Evolutionary conservation across 140 eudicot genomes (phyloP).

Genomic region (Oenanthe javanica): DNA sequence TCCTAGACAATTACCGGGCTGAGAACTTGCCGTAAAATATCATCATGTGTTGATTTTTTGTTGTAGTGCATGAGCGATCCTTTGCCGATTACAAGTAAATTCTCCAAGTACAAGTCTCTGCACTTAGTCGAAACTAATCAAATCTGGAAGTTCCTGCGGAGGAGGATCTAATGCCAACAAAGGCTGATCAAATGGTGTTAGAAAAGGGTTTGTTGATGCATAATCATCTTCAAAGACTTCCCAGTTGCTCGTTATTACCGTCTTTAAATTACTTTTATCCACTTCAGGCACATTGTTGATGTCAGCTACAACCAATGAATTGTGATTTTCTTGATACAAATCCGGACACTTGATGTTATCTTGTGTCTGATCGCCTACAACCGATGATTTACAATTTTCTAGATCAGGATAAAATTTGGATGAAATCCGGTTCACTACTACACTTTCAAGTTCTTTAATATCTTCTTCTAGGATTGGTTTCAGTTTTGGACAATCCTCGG

Average conservation of each 20-base stretch:
- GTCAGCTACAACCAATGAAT: slow-evolving; percentile 4
- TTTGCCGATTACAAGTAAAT: not conserved
- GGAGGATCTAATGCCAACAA: slow-evolving; percentile 3
- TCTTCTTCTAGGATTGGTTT: slow-evolving; percentile 41
- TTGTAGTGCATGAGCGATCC: not conserved
- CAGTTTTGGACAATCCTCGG: slow-evolving; percentile 38
- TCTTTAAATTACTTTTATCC: slow-evolving; percentile 20
- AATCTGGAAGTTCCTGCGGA: slow-evolving; percentile 12
- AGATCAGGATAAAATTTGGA: not conserved
- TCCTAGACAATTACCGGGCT: not conserved
- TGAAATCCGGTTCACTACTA: slow-evolving; percentile 20
- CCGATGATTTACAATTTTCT: slow-evolving; percentile 18
- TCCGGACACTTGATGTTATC: not conserved
- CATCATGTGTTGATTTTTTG: not conserved
- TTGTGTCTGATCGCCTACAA: not conserved
- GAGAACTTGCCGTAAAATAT: not conserved
- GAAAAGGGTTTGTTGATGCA: not conserved
- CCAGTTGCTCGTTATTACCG: slow-evolving; percentile 61
- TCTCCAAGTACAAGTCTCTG: not conserved
- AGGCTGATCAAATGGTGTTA: not conserved
- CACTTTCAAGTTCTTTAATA: slow-evolving; percentile 44
- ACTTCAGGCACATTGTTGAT: not conserved
- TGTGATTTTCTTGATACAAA: slow-evolving; percentile 13
- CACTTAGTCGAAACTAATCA: slow-evolving; percentile 11
- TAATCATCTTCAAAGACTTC: slow-evolving; percentile 57